These are phyloP conservation scores for Chaetoceros muelleri DNA, from an alignment of 108 stramenopile genomes.

Conservation along the genomic window DNA sequence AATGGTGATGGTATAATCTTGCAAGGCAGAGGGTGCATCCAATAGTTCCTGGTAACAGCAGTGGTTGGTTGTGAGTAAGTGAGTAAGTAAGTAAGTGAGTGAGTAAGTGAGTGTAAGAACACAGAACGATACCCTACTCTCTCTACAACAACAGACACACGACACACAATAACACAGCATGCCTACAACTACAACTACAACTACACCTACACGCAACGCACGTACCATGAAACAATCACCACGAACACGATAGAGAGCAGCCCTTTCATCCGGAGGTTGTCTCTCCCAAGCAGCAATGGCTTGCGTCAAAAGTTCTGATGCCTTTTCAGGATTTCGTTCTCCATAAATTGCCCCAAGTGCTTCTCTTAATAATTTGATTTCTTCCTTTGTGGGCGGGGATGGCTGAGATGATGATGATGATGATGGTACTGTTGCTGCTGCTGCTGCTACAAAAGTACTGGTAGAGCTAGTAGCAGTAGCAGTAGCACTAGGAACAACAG, in stretches of 20 bases:
- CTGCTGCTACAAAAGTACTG: too few relatives aligned
- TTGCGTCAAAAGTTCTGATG: conserved; percentile 31
- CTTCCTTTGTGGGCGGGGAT: conserved; percentile 41
- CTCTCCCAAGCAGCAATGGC: conserved; percentile 38
- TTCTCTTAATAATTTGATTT: conserved; percentile 42
- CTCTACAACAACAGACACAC: too few relatives aligned
- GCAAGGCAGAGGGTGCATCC: conserved; percentile 25
- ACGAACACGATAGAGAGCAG: conserved; percentile 62
- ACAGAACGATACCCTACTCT: too few relatives aligned
- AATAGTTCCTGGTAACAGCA: conserved; percentile 14
- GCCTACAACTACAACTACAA: neutral
- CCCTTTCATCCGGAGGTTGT: conserved; percentile 56
- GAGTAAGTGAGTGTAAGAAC: too few relatives aligned
- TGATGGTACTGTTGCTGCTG: too few relatives aligned
- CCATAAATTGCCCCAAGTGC: conserved; percentile 54
- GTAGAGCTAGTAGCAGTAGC: too few relatives aligned
- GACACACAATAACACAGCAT: too few relatives aligned
- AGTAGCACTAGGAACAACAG: too few relatives aligned
- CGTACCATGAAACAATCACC: conserved; percentile 57
- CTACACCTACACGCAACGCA: neutral
- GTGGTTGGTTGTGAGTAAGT: too few relatives aligned
- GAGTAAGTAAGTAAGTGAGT: too few relatives aligned
- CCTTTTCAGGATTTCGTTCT: conserved; percentile 23
- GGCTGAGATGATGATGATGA: neutral
- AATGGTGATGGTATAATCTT: conserved; percentile 50